A percentile compares a stretch with the other conserved stretches of the same genome.
These are phyloP conservation scores for Phialocephala sp. DNA, from an alignment of 2,329 filamentous ascomycete genomes.

Conservation along the genomic window DNA sequence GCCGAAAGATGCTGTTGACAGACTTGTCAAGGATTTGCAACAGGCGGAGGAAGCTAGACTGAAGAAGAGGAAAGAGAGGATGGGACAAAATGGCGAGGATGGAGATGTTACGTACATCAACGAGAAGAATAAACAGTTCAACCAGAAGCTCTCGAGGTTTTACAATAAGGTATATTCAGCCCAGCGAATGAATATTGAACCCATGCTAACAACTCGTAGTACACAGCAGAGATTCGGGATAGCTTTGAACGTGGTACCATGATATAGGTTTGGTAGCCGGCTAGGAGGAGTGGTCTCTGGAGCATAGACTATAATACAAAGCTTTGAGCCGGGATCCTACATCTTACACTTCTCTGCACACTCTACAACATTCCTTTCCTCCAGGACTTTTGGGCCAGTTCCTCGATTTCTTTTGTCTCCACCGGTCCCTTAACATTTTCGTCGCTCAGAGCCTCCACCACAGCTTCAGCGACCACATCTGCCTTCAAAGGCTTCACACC, in stretches of 20 bases:
- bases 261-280: constrained; percentile 60
- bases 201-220: constrained; percentile 52
- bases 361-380: constrained; percentile 83
- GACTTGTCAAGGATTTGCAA: constrained; percentile 82
- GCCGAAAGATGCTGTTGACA: constrained; percentile 84
- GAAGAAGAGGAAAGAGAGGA: constrained; percentile 84
- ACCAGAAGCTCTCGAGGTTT: constrained; percentile 93
- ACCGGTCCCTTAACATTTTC: constrained; percentile 75
- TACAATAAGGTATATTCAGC: constrained; percentile 77
- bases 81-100: constrained; percentile 79
- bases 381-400: constrained; percentile 82
- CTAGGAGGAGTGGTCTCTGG: constrained; percentile 18
- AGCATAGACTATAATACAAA: constrained; percentile 34
- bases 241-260: constrained; percentile 97
- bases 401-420: constrained; percentile 80
- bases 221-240: constrained; percentile 94
- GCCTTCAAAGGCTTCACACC: constrained; percentile 87
- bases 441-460: constrained; percentile 85
- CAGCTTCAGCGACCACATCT: constrained; percentile 85
- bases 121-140: constrained; percentile 99
- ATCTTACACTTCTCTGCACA: constrained; percentile 16
- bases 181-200: not conserved
- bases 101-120: constrained; percentile 98
- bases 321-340: constrained; percentile 26
- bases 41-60: constrained; percentile 87